Base-by-base conservation (phyloP, 148 eudicot genomes). In the Rhododendron henanense region DNA sequence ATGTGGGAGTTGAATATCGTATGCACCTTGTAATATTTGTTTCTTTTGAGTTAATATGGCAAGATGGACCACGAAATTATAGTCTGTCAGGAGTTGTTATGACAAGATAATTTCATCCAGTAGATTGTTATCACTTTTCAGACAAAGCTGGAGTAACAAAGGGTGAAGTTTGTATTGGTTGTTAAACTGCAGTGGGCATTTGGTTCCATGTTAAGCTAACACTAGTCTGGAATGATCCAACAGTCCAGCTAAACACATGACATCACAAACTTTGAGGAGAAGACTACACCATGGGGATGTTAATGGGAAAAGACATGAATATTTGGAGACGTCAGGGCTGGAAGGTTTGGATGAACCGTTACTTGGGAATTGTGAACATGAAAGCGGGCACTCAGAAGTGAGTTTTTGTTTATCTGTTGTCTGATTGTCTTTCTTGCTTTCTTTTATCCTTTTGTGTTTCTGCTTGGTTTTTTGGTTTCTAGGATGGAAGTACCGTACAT, bases 211-310 rank as follows among this genome's bases (percentile, higher is more conserved):
- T 10, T 44, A 9, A 41, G 50, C 80, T 77, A 77, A 77, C 47
- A 77, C 51, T 77, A 77, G 16, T 77, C 18, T 77, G 50, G 31
- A 77, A 41, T 21, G 51, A 77, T 77, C 31, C 80, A 77, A 21
- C 28, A 10, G 80, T 77, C 80, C 51, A 77, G 48, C 80, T 87
- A 81, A 85, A 88, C 86, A 88, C 81, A 95, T 96, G 98, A 83
- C 92, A 71, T 91, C 98, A 19, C 89, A 90, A 45, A 71, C 94
- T 35, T 88, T 97, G 88, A 94, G 99, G 87, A 91, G 98, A 87
- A 88, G 99, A 90, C 95, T 97, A 57, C 98, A 95, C 85, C 98
- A 97, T 82, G 93, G 94, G 73, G 99, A 95, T 89, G 94, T 97
- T 79, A 96, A 93, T 89, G 98, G 98, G 23, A 93, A 87, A 79